Percentiles rank a stretch among this genome's conserved stretches.
These are phyloP conservation scores for Gastrodia elata DNA, from an alignment of 106 monocot species.

Conservation along the genomic window DNA sequence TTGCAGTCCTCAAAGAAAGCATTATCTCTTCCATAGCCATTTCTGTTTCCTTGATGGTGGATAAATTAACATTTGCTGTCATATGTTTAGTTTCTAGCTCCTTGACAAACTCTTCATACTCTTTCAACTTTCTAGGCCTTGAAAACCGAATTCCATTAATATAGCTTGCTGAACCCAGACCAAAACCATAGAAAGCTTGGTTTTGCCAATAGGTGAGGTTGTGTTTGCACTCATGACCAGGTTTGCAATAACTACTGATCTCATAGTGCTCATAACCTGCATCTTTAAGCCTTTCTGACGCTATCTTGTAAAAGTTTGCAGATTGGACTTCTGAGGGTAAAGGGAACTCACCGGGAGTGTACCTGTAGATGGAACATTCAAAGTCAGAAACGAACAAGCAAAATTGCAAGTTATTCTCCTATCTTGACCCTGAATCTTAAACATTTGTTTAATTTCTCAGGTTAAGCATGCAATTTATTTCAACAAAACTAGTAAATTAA, in stretches of 20 bases:
- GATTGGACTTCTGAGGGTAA: slow-evolving; percentile 68
- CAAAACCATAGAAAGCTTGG: slow-evolving; percentile 65
- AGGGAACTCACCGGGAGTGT: slow-evolving; percentile 74
- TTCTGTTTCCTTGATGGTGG: slow-evolving; percentile 26
- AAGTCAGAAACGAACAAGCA: neutral
- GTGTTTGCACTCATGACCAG: slow-evolving; percentile 68
- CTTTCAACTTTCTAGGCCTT: slow-evolving; percentile 60
- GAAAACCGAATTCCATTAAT: slow-evolving; percentile 61
- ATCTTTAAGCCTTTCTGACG: slow-evolving; percentile 38
- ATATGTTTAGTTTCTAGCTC: slow-evolving; percentile 30
- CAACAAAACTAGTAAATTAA: too few species aligned
- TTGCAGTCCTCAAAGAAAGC: slow-evolving; percentile 87
- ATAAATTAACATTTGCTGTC: neutral
- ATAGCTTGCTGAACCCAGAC: slow-evolving; percentile 81
- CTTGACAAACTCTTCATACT: slow-evolving; percentile 56
- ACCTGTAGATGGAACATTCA: slow-evolving; percentile 24
- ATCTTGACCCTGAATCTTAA: neutral
- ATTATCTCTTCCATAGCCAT: slow-evolving; percentile 89
- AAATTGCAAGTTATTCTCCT: neutral
- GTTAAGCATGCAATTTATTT: neutral
- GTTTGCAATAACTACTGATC: slow-evolving; percentile 88
- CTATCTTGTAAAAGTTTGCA: slow-evolving; percentile 70
- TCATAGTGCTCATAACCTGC: slow-evolving; percentile 84
- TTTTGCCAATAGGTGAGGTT: slow-evolving; percentile 82
- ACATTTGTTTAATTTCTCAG: neutral